Evolutionary conservation across 495 filamentous ascomycete species (phyloP), one percentile per base, ranked within the genome.

Genomic region (Polyplosphaeria fusca): DNA sequence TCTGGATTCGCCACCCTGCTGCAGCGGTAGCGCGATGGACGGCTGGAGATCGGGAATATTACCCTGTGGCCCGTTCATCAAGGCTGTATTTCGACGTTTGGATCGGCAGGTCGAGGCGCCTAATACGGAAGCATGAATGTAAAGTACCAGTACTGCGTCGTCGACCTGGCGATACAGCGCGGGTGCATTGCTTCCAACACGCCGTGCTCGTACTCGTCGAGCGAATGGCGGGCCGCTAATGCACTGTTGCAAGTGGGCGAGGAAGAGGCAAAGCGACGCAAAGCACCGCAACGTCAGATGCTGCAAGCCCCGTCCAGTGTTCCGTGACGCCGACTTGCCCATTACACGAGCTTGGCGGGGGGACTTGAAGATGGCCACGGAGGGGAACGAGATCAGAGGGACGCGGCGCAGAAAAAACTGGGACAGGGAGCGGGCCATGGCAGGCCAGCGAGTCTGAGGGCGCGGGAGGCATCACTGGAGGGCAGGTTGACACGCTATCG

Each of bases 151-250:
- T 23, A 35, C 54, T 59, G 37, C 54, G 55, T 14, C 22, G 28
- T 51, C 48, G 56, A 42, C 53, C 50, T 18, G 24, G 38, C 35
- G 32, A 24, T 30, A 58, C 44, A 49, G 48, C 35, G 24, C 24
- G 37, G 43, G 23, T 14, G 41, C 39, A 41, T 51, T 24, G 27
- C 60, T 41, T 47, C 45, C 39, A 58, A 54, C 13, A 42, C 26
- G 41, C 47, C 30, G 50, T 55, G 20, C 47, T 51, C 46, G 50
- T 56, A 46, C 47, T 42, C 47, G 37, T 45, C 27, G 35, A 51
- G 26, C 42, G 30, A 27, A 32, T 52, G 64, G 69, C 67, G 73
- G 73, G 76, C 77, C 74, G 71, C 79, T 80, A 78, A 80, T 79
- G 77, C 79, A 78, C 59, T 47, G 49, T 55, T 46, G 61, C 45